Base-by-base conservation (phyloP, 768 basidiomycete species). In the Agrocybe pediades region DNA sequence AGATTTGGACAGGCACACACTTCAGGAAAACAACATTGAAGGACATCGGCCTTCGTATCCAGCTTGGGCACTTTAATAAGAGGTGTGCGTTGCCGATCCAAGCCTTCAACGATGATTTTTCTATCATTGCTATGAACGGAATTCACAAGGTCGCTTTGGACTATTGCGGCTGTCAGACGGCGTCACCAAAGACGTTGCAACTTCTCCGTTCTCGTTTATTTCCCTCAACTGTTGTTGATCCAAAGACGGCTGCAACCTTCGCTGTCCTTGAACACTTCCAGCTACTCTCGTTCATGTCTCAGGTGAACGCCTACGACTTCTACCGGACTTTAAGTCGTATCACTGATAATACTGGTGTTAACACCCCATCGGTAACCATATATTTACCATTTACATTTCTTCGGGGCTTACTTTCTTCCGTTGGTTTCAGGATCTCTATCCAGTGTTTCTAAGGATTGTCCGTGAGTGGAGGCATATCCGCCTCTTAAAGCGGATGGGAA, bases 111-210 rank as follows among this genome's bases (percentile, higher is more conserved):
- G 54, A 63, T 21, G 57, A 66, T 23, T 71, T 74, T 49, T 24
- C 61, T 0, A 54, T 74, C 7, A 56, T 73, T 9, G 53, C 66
- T 21, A 41, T 36, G 3, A 65, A 67, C 51, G 62, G 65, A 0
- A 55, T 74, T 23, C 71, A 72, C 40, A 44, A 48, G 5, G 62
- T 74, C 13, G 50, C 50, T 0, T n/a, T 74, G 13, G 58, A 65
- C 24, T 74, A 67, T 44, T 75, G 73, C 51, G 62, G 59, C 0
- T 75, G 72, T 29, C 58, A 53, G 6, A 27, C 20, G 3, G 45
- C 53, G 7, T 40, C 45, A 15, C 41, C 17, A 3, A 51, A 60
- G 19, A 43, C 54, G 11, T 54, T 53, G 8, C 73, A 77, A 49
- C 64, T 76, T 0, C 66, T 78, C 0, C 59, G 64, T 3, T 51